Evolutionary conservation across 768 basidiomycete species (phyloP).

Genomic region (Steccherinum ochraceum): DNA sequence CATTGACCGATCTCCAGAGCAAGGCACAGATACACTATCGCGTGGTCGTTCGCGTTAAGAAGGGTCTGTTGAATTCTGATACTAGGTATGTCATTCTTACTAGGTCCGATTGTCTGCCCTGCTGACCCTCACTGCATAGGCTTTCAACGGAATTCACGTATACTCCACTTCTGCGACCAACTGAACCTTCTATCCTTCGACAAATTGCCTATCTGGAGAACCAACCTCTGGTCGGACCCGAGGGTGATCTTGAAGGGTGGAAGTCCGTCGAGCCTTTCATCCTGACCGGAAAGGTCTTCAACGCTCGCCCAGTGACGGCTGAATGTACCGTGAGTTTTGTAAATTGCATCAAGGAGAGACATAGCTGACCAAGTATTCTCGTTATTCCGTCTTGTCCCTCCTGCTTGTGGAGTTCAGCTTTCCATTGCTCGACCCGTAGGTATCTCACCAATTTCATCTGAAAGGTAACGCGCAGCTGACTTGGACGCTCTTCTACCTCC

Average conservation of each 20-base stretch:
- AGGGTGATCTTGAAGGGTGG: slow-evolving; percentile 21
- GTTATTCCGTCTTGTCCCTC: neutral
- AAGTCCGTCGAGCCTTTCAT: slow-evolving; percentile 8
- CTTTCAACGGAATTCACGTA: slow-evolving; percentile 14
- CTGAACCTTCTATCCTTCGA: slow-evolving; percentile 15
- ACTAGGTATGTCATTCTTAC: slow-evolving; percentile 8
- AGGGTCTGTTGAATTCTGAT: slow-evolving; percentile 11
- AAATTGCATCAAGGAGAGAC: no score
- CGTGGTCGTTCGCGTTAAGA: slow-evolving; percentile 11
- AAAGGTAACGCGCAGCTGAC: neutral
- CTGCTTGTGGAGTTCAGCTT: slow-evolving; percentile 3
- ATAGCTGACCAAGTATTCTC: no score
- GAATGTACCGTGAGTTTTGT: slow-evolving; percentile 12
- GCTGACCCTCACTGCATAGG: slow-evolving; percentile 1
- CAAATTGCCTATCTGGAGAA: slow-evolving; percentile 18
- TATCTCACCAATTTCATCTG: neutral
- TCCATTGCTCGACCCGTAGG: slow-evolving; percentile 14
- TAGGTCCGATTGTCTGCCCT: neutral
- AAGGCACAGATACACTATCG: slow-evolving; percentile 13
- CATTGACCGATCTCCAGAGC: slow-evolving; percentile 8
- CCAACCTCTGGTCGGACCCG: slow-evolving; percentile 14
- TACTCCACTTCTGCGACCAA: slow-evolving; percentile 14
- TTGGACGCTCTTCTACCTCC: neutral
- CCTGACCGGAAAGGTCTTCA: slow-evolving; percentile 16
- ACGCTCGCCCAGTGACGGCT: slow-evolving; percentile 7